A percentile compares a stretch with the other conserved stretches of the same genome.
Conservation (phyloP, 2,329 filamentous ascomycete genomes). For the Ophioceras dolichostomum region DNA sequence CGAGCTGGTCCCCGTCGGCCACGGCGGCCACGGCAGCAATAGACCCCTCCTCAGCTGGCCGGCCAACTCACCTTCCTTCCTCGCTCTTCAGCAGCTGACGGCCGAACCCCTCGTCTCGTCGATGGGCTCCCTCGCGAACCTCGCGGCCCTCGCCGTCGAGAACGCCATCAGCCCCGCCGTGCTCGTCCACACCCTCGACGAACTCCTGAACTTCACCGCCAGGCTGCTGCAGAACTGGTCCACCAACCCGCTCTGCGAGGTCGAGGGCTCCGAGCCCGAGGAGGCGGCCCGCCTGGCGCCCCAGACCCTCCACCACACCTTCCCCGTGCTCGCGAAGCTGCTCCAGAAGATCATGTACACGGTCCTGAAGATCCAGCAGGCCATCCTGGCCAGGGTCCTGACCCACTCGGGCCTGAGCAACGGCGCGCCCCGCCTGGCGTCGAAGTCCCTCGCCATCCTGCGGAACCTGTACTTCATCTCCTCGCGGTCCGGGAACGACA, state of each 20-base stretch:
- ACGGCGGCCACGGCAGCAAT: too few species aligned
- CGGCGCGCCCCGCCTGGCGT: slow-evolving; percentile 46
- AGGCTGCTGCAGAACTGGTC: slow-evolving; percentile 62
- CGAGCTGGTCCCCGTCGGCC: slow-evolving; percentile 22
- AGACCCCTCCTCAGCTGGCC: slow-evolving; percentile 66
- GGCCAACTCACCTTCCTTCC: slow-evolving; percentile 44
- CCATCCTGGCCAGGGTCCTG: slow-evolving; percentile 53
- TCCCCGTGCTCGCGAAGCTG: slow-evolving; percentile 62
- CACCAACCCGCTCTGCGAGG: slow-evolving; percentile 51
- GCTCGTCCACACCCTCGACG: slow-evolving; percentile 31
- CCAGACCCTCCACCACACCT: slow-evolving; percentile 53
- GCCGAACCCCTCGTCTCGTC: slow-evolving; percentile 50
- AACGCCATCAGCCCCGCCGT: slow-evolving; percentile 21
- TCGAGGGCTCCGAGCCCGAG: slow-evolving; percentile 48
- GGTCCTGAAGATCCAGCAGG: slow-evolving; percentile 60
- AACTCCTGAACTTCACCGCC: slow-evolving; percentile 53
- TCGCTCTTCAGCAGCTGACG: slow-evolving; percentile 43
- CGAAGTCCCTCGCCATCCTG: slow-evolving; percentile 60
- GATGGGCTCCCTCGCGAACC: slow-evolving; percentile 53
- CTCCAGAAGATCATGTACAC: slow-evolving; percentile 67
- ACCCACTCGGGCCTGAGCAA: slow-evolving; percentile 35
- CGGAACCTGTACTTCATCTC: slow-evolving; percentile 76
- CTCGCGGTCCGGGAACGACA: slow-evolving; percentile 55
- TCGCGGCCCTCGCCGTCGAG: slow-evolving; percentile 53
- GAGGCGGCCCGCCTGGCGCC: slow-evolving; percentile 51